phyloP scores from a whole-genome alignment of 257 asterid species.

The Cruciata laevipes region DNA sequence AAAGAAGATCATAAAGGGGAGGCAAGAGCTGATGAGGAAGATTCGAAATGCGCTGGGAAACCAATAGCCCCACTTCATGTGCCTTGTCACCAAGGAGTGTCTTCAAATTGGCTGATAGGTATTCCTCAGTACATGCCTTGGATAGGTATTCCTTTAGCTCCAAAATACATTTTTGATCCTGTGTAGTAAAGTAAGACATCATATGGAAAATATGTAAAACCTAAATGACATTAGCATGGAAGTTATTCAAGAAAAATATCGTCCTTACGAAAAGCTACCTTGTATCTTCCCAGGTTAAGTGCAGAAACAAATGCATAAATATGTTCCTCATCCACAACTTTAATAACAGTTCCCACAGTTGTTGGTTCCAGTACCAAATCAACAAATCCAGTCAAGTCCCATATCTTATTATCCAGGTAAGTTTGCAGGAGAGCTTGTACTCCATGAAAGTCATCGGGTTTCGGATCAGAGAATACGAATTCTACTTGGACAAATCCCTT shows the following conservation, averaged over 20 bases:
- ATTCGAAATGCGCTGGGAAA: constrained; percentile 79
- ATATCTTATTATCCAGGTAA: constrained; percentile 61
- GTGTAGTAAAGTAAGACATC: constrained; percentile 24
- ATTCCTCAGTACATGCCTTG: constrained; percentile 40
- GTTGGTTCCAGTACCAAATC: constrained; percentile 81
- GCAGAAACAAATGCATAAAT: constrained; percentile 62
- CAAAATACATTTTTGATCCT: constrained; percentile 45
- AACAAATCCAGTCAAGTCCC: constrained; percentile 90
- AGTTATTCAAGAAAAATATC: neutral
- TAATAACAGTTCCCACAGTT: constrained; percentile 80
- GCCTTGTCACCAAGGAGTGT: constrained; percentile 41
- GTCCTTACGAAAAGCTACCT: constrained; percentile 29
- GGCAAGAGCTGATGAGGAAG: constrained; percentile 96
- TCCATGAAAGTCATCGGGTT: constrained; percentile 86
- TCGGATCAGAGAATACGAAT: constrained; percentile 88
- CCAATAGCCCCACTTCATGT: constrained; percentile 56
- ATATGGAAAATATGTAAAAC: neutral
- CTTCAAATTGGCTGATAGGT: constrained; percentile 32
- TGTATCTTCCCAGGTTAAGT: constrained; percentile 72
- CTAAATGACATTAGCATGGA: neutral
- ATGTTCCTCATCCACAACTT: constrained; percentile 75
- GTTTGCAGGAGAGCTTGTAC: constrained; percentile 68
- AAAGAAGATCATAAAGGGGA: constrained; percentile 78
- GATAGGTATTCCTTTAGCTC: constrained; percentile 60
- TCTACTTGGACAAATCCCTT: constrained; percentile 88